Base-by-base conservation (phyloP, 108 stramenopile species). In the Cyclostephanos invisitatus region DNA sequence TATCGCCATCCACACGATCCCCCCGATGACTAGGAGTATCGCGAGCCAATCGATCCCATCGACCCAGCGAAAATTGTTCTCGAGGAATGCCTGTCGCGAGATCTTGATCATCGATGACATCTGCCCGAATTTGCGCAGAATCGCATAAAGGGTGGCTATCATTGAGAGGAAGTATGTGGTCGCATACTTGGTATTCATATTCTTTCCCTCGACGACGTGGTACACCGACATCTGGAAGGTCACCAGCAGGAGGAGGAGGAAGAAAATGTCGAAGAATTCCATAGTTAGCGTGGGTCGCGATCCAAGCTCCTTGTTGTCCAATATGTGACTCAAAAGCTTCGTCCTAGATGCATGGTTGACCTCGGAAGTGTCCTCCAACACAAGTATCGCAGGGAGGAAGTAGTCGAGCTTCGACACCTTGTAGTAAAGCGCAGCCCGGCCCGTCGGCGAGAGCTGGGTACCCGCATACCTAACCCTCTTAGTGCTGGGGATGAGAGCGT, bases 21-120 rank as follows among this genome's bases (percentile, higher is more conserved):
- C 76, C 15, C 81, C 81, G 42, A 73, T 48, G 8, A 72, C 71
- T 28, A 81, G 47, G 5, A 73, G 44, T 12, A 81, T 78, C 38
- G 81, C 81, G 18, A 77, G 47, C 78, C 78, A 80, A 57, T 80
- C 78, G 32, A 73, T 47, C 3, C 22, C 76, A 49, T 81, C 81
- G 15, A 73, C 81, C 81, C 81, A 81, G 35, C 77, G 71, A 53
- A 77, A 78, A 36, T 78, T 78, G 21, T 81, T 78, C 46, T 78
- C 81, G 6, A 81, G 65, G 73, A 81, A 77, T 7, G 77, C 77
- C 53, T 78, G 76, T 42, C 70, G 70, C 3, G 76, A 81, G 12
- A 81, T 81, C 57, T 81, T 81, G 47, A 78, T 73, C 81, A 81
- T 81, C 2, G 70, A 72, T 0, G 77, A 78, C 81, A 78, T 78